Conservation (phyloP, 331 rosid genomes). For the Quercus lobata region DNA sequence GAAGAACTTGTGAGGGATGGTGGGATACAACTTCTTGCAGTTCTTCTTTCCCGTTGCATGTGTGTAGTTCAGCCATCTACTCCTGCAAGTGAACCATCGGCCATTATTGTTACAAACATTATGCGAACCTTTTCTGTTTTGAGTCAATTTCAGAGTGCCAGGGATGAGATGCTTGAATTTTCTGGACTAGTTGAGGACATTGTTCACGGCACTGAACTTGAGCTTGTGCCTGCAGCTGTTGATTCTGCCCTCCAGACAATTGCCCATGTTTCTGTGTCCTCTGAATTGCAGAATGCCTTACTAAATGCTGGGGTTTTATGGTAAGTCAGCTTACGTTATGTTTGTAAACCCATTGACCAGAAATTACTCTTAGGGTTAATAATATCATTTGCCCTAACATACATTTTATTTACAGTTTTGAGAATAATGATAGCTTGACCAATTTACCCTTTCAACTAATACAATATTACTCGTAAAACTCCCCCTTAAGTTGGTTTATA, state of each 20-base stretch:
- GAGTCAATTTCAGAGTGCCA: conserved; percentile 87
- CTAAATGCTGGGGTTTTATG: conserved; percentile 91
- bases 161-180: conserved; percentile 77
- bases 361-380: too few species aligned
- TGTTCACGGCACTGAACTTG: conserved; percentile 96
- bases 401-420: too few species aligned
- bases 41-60: conserved; percentile 98
- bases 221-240: conserved; percentile 80
- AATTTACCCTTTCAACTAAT: too few species aligned
- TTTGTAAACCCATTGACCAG: not conserved
- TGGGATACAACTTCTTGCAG: conserved; percentile 89
- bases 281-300: conserved; percentile 80
- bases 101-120: conserved; percentile 83
- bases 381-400: too few species aligned
- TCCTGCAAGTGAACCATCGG: conserved; percentile 84
- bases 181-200: conserved; percentile 87
- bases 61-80: conserved; percentile 91
- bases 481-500: too few species aligned
- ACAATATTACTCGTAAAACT: too few species aligned
- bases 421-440: too few species aligned
- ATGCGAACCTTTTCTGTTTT: conserved; percentile 87
- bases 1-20: conserved; percentile 99
- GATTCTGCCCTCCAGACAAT: conserved; percentile 90
- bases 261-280: conserved; percentile 84
- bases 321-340: conserved; percentile 40